phyloP scores from a whole-genome alignment of 495 filamentous ascomycete genomes.

The Geopyxis carbonaria region DNA sequence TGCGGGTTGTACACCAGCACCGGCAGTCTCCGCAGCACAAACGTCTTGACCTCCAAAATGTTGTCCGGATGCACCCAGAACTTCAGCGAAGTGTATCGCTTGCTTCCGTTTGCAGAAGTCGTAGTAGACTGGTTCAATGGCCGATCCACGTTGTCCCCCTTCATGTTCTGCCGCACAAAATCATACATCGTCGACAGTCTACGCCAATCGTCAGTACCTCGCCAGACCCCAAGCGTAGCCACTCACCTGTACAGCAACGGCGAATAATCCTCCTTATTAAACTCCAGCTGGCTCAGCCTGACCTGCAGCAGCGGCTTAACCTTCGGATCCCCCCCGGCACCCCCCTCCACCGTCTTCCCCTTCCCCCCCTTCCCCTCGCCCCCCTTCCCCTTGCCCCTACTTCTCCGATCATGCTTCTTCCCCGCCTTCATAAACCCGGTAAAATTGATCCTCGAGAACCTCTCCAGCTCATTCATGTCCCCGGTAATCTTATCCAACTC shows the following conservation, averaged over 20 bases:
- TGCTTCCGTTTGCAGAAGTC: conserved; percentile 11
- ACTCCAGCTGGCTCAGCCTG: conserved; percentile 65
- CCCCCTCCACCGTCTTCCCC: conserved; percentile 30
- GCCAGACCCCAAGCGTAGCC: neutral
- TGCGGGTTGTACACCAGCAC: conserved; percentile 83
- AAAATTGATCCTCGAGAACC: conserved; percentile 90
- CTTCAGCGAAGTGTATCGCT: conserved; percentile 71
- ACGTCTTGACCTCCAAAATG: conserved; percentile 86
- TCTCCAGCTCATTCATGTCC: conserved; percentile 84
- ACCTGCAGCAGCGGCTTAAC: conserved; percentile 82
- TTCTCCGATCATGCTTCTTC: conserved; percentile 94
- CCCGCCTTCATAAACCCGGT: conserved; percentile 94
- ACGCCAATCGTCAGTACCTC: conserved; percentile 3
- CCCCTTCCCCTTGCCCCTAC: conserved; percentile 34
- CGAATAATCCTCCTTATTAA: conserved; percentile 90
- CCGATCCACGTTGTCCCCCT: conserved; percentile 29
- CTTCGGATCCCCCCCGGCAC: conserved; percentile 42
- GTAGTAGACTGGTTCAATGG: neutral
- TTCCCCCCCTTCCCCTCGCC: conserved; percentile 46
- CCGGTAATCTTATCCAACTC: conserved; percentile 77
- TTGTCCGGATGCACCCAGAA: conserved; percentile 97
- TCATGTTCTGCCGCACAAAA: conserved; percentile 68
- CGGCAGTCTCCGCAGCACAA: conserved; percentile 74
- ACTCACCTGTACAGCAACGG: conserved; percentile 58
- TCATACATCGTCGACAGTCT: conserved; percentile 85